Conservation (phyloP, 2,329 filamentous ascomycete genomes). For the Allantophomopsis lycopodina region DNA sequence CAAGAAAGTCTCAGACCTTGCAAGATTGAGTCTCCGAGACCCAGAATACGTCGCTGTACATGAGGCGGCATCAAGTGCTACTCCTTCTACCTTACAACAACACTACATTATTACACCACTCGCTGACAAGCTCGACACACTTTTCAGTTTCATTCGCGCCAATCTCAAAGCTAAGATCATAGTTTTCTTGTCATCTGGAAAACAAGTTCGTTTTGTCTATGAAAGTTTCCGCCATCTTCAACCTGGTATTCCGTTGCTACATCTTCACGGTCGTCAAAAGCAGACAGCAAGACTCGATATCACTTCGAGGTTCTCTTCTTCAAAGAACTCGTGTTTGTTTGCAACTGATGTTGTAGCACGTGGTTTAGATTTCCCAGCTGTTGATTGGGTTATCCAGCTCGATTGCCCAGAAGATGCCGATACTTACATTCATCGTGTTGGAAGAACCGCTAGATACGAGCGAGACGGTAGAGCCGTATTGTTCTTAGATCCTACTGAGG, state of each 20-base stretch:
- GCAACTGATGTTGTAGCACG: conserved; percentile 91
- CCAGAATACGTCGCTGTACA: conserved; percentile 95
- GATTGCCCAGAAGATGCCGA: conserved; percentile 95
- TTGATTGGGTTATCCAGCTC: conserved; percentile 98
- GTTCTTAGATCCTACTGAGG: conserved; percentile 86
- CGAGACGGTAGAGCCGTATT: conserved; percentile 76
- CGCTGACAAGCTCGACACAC: conserved; percentile 76
- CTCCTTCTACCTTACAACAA: conserved; percentile 74
- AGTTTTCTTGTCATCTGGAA: conserved; percentile 88
- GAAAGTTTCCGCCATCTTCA: conserved; percentile 88
- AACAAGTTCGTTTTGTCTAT: conserved; percentile 93
- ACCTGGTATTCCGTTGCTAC: conserved; percentile 83
- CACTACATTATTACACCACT: conserved; percentile 82
- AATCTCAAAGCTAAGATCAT: conserved; percentile 92
- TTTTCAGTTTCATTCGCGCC: conserved; percentile 84
- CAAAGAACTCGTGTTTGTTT: conserved; percentile 79
- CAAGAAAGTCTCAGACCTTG: conserved; percentile 83
- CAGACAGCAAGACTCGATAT: conserved; percentile 81
- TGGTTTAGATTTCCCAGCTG: conserved; percentile 88
- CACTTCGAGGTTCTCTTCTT: conserved; percentile 65
- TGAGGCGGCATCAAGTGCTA: conserved; percentile 65
- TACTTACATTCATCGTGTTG: conserved; percentile 94
- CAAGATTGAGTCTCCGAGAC: conserved; percentile 73
- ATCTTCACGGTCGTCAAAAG: conserved; percentile 89
- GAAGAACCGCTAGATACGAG: conserved; percentile 87